Conservation (phyloP, 176 grass and related monocot species). For the Chrysopogon serrulatus region DNA sequence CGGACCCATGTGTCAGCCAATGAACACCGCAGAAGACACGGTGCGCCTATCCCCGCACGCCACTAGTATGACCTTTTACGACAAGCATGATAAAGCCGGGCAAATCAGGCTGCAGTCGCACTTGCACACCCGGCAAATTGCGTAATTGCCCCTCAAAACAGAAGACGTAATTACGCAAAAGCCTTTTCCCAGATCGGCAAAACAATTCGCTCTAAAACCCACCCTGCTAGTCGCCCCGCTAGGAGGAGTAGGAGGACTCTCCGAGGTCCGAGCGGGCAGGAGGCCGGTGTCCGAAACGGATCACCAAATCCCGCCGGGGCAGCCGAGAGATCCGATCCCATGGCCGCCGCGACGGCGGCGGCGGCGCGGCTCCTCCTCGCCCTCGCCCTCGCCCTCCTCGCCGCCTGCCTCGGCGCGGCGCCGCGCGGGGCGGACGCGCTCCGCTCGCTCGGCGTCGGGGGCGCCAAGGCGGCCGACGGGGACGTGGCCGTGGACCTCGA, state of each 20-base stretch:
- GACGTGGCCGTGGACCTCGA: conserved; percentile 88
- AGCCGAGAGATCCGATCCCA: conserved; percentile 41
- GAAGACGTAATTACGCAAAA: conserved; percentile 3
- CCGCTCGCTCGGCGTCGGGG: conserved; percentile 53
- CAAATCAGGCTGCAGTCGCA: too few relatives aligned
- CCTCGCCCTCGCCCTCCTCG: conserved; percentile 15
- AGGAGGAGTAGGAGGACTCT: neutral
- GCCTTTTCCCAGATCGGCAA: neutral
- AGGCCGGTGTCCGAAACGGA: conserved; percentile 30
- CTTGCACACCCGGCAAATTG: neutral
- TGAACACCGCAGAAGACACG: too few relatives aligned
- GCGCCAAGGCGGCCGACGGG: neutral
- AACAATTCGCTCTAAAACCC: conserved; percentile 24
- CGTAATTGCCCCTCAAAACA: neutral
- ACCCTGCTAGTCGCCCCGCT: neutral
- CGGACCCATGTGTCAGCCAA: neutral
- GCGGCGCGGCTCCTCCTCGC: neutral
- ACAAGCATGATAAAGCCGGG: too few relatives aligned
- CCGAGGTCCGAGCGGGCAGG: too few relatives aligned
- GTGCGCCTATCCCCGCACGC: neutral
- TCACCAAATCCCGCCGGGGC: conserved; percentile 1
- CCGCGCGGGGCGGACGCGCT: conserved; percentile 25
- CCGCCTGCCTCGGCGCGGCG: neutral
- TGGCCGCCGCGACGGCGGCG: neutral
- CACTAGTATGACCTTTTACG: neutral